Conservation (phyloP, 768 basidiomycete genomes). For the Tylopilus intermedius region DNA sequence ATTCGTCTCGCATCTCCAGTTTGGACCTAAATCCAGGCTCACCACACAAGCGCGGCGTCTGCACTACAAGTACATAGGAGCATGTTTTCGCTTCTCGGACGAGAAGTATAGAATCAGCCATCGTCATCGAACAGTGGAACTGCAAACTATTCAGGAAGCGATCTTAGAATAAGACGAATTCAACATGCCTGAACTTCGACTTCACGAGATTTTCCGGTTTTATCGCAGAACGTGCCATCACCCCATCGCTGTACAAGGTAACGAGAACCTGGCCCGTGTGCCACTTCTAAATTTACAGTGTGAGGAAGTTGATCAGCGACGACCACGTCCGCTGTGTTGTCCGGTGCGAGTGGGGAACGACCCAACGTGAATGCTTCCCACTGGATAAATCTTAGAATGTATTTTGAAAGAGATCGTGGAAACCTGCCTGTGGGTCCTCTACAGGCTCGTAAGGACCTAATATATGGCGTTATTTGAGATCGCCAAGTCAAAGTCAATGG, state of each 20-base stretch:
- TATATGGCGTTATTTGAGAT: slow-evolving; percentile 19
- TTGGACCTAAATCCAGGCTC: slow-evolving; percentile 88
- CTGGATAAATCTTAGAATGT: slow-evolving; percentile 34
- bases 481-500: slow-evolving; percentile 17
- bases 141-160: slow-evolving; percentile 28
- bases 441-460: slow-evolving; percentile 70
- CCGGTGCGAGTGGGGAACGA: slow-evolving; percentile 56
- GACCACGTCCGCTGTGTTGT: slow-evolving; percentile 59
- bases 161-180: slow-evolving; percentile 1
- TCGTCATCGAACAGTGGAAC: slow-evolving; percentile 96
- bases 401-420: slow-evolving; percentile 21
- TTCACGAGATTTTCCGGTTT: slow-evolving; percentile 80
- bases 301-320: slow-evolving; percentile 62
- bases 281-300: slow-evolving; percentile 69
- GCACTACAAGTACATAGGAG: slow-evolving; percentile 88
- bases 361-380: slow-evolving; percentile 78
- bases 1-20: slow-evolving; percentile 59
- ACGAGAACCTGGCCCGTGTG: slow-evolving; percentile 70
- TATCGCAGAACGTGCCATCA: slow-evolving; percentile 90
- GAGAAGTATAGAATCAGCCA: slow-evolving; percentile 83
- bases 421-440: slow-evolving; percentile 78
- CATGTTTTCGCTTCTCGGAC: slow-evolving; percentile 94
- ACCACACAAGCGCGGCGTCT: slow-evolving; percentile 90
- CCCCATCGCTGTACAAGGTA: slow-evolving; percentile 93
- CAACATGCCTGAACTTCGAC: slow-evolving; percentile 86